Percentiles rank a stretch among this genome's conserved stretches.
Conservation (phyloP, 352 stramenopile species). For the Phytophthora tubulina region DNA sequence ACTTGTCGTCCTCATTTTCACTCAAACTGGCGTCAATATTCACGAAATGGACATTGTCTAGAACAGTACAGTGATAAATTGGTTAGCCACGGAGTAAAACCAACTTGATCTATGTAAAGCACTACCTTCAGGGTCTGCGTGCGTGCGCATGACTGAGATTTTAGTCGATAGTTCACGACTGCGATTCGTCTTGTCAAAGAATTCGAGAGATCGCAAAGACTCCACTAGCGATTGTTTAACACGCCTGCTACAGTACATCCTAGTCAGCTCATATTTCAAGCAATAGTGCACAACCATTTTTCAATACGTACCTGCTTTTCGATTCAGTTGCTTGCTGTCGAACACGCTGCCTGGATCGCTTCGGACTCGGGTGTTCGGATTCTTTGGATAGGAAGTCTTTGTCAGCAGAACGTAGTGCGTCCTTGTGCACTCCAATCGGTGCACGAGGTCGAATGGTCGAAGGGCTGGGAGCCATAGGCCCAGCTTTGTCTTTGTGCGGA, state of each 20-base stretch:
- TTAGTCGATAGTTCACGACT: constrained; percentile 72
- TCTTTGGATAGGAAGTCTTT: constrained; percentile 58
- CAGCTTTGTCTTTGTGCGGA: constrained; percentile 36
- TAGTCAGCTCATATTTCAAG: not conserved
- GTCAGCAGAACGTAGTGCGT: constrained; percentile 31
- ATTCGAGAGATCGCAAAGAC: constrained; percentile 72
- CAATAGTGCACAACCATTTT: not conserved
- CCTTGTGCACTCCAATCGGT: constrained; percentile 68
- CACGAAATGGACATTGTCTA: constrained; percentile 82
- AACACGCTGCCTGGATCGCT: constrained; percentile 55
- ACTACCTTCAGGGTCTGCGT: constrained; percentile 68
- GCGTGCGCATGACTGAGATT: constrained; percentile 65
- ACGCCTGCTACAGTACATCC: constrained; percentile 33
- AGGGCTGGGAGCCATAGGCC: constrained; percentile 29
- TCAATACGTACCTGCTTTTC: constrained; percentile 47
- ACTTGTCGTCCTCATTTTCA: constrained; percentile 16
- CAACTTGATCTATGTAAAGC: not conserved
- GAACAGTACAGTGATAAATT: not conserved
- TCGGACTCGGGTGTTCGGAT: constrained; percentile 49
- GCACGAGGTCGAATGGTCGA: constrained; percentile 63
- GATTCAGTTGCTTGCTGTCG: constrained; percentile 37
- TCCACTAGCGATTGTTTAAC: constrained; percentile 81
- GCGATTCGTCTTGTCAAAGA: constrained; percentile 80
- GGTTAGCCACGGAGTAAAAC: not conserved
- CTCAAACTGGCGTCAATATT: constrained; percentile 73